Conservation (phyloP, 371 early-diverging fungal species). For the Mucor piriformis region DNA sequence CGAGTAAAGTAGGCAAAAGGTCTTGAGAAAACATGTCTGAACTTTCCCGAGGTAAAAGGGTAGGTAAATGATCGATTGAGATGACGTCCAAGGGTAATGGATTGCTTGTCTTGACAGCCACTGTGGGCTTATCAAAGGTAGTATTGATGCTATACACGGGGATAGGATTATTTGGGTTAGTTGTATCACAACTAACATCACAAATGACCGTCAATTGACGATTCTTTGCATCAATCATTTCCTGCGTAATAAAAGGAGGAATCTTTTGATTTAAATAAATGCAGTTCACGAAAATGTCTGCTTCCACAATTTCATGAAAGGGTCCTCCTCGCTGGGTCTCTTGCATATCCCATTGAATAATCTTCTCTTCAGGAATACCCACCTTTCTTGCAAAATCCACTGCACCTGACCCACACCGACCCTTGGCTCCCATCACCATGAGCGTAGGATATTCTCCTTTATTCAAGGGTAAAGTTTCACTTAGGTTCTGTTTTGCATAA, state of each 20-base stretch:
- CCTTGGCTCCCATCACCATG: slow-evolving; percentile 98
- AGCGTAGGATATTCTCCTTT: slow-evolving; percentile 75
- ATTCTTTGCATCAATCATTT: slow-evolving; percentile 64
- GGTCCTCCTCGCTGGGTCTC: slow-evolving; percentile 96
- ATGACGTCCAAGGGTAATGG: slow-evolving; percentile 81
- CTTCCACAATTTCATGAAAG: slow-evolving; percentile 85
- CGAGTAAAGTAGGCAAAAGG: slow-evolving; percentile 83
- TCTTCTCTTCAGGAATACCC: slow-evolving; percentile 87
- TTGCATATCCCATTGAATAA: slow-evolving; percentile 93
- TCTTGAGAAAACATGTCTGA: slow-evolving; percentile 86
- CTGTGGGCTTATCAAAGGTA: slow-evolving; percentile 90
- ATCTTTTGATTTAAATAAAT: slow-evolving; percentile 92
- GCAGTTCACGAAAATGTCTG: slow-evolving; percentile 97
- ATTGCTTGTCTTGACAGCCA: slow-evolving; percentile 66
- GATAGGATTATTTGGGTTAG: slow-evolving; percentile 96
- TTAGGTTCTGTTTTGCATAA: slow-evolving; percentile 72
- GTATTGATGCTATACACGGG: slow-evolving; percentile 91
- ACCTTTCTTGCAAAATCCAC: slow-evolving; percentile 79
- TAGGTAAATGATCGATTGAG: slow-evolving; percentile 96
- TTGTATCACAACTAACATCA: slow-evolving; percentile 96
- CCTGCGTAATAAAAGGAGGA: slow-evolving; percentile 90
- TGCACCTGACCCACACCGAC: slow-evolving; percentile 95
- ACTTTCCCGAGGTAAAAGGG: slow-evolving; percentile 91
- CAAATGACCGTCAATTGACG: slow-evolving; percentile 83
- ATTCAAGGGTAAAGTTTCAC: slow-evolving; percentile 57